A percentile compares a stretch with the other conserved stretches of the same genome.
These are phyloP conservation scores for Salvia miltiorrhiza DNA, from an alignment of 257 asterid species.

Conservation along the genomic window DNA sequence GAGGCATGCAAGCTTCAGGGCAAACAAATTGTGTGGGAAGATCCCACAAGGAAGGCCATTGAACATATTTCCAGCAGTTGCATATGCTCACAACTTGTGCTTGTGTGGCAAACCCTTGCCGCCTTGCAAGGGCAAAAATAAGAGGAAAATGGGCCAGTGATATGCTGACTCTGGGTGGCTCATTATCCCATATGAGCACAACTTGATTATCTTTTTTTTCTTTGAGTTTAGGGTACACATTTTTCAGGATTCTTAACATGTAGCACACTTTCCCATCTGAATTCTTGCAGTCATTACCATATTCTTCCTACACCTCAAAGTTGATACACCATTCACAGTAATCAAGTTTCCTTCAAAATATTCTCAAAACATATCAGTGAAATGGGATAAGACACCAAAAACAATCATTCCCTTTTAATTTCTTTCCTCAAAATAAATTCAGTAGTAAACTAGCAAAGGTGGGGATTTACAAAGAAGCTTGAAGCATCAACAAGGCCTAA, in stretches of 20 bases:
- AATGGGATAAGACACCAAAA: background rate
- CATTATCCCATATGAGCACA: slow-evolving; percentile 35
- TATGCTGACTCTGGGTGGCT: slow-evolving; percentile 62
- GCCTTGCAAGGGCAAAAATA: slow-evolving; percentile 52
- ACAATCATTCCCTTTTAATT: background rate
- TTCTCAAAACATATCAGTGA: too few relatives aligned
- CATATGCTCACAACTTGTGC: slow-evolving; percentile 78
- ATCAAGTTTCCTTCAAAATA: too few relatives aligned
- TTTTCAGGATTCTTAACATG: slow-evolving; percentile 17
- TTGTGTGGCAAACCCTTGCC: slow-evolving; percentile 85
- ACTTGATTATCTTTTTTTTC: background rate
- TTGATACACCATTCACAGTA: background rate
- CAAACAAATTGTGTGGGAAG: slow-evolving; percentile 73
- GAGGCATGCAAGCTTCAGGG: slow-evolving; percentile 72
- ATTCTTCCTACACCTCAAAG: background rate
- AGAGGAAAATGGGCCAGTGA: slow-evolving; percentile 52
- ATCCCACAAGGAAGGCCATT: slow-evolving; percentile 87
- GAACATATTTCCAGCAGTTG: slow-evolving; percentile 54
- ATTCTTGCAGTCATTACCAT: background rate
- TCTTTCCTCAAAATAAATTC: background rate
- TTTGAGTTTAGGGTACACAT: slow-evolving; percentile 20
- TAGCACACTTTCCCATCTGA: background rate
- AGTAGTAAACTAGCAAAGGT: background rate
- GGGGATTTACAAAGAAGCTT: slow-evolving; percentile 41
- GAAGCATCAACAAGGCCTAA: slow-evolving; percentile 23